Evolutionary conservation across 805 yeast genomes (phyloP), one percentile per base, ranked within the genome.

Genomic region (Pichia phayaonensis): DNA sequence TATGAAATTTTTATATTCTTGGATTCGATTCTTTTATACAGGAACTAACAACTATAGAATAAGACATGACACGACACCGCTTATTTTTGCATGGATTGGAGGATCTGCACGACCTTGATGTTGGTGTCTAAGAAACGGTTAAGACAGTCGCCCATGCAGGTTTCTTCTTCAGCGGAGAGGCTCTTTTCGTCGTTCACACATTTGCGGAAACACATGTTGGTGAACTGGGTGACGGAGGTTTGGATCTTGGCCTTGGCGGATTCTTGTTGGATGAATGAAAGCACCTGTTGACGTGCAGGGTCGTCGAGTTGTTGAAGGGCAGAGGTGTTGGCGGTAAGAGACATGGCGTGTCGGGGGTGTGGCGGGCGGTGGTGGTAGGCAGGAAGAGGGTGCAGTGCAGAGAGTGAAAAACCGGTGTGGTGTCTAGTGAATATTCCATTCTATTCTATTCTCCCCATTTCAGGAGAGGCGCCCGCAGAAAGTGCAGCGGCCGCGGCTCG

Each of bases 181-280:
- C 12, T 5, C 29, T 5, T 26, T 26, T 26, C 42, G 6, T 69
- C 53, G 45, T 72, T 69, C 47, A 89, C 77, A 68, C 98, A 90
- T 69, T 86, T 86, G 65, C 84, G 86, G 76, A 89, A 90, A 66
- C 98, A 90, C 74, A 84, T 75, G 63, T 89, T 90, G 26, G 97
- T 90, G 77, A 88, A 89, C 61, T 76, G 80, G 66, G 90, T 96
- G 54, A 90, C 86, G 34, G 95, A 81, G 71, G 79, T 76, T 67
- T 89, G 96, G 29, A 90, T 87, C 70, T 89, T 88, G 50, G 92
- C 83, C 71, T 86, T 88, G 55, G 94, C 79, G 63, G 85, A 84
- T 69, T 90, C 97, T 15, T 84, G 71, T 63, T 89, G 95, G 45
- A 90, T 72, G 72, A 88, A 90, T 50, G 76, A 74, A 59, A 81